Base-by-base conservation (phyloP, 1,139 yeast species). In the Magnusiomyces clavatus region DNA sequence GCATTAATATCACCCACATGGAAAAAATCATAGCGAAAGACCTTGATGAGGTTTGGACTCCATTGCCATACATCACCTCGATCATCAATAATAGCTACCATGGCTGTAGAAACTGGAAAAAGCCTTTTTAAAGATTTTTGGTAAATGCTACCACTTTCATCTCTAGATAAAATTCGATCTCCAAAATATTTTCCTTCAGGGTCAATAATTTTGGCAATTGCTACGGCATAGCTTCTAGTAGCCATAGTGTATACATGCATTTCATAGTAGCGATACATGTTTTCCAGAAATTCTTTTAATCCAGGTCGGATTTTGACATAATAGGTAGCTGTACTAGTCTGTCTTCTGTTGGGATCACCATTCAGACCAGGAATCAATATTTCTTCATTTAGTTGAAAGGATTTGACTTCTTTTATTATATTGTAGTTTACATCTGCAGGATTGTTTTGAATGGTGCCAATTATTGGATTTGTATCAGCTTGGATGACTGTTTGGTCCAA, bases 61-160 rank as follows among this genome's bases (percentile, higher is more conserved):
- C 98, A 92, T 64, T 86, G 88, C 99, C 99, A 92, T 11, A 92
- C 98, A 67, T 92, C 99, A 3, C 97, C 98, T 66, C 99, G 78
- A 66, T 92, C 99, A 68, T 92, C 99, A 56, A 92, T 92, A 46
- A 92, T 84, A 2, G 88, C 95, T 46, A 92, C 98, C 96, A 92
- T 86, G 14, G 95, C 83, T 40, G 95, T 95, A 58, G 92, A 96
- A 2, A 92, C 95, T 0, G 98, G 99, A 64, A 94, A 94, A 50
- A 94, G 72, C 56, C 98, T 74, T 62, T 86, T 83, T 56, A 94
- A 73, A 46, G 92, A 87, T 64, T 94, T 94, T 61, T 87, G 96
- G 2, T 95, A 84, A 57, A 90, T 71, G 8, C 92, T 86, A 0
- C 97, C 98, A 67, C 95, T 86, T 66, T 94, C 98, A 66, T 94